Evolutionary conservation across 148 eudicot genomes (phyloP), one percentile per base, ranked within the genome.

Genomic region (Mesembryanthemum crystallinum): DNA sequence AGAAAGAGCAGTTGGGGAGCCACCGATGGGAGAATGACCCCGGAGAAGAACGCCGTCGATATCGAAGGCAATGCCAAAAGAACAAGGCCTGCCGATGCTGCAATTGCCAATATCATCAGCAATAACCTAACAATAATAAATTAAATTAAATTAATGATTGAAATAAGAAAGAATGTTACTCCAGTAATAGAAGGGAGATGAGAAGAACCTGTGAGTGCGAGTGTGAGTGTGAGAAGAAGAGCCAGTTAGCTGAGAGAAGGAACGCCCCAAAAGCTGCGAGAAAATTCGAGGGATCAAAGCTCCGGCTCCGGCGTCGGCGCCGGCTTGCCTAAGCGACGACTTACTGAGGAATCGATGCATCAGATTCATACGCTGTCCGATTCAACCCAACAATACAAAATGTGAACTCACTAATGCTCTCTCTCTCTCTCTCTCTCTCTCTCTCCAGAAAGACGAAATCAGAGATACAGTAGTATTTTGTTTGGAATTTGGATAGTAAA

Each of bases 41-140:
- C 91, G 91, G 12, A 90, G 82, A 69, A 90, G 85, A 35, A 88
- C 94, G 13, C 94, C 94, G 67, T 90, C 91, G 10, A 90, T 88
- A 37, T 90, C 94, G 55, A 90, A 86, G 5, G 94, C 94, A 43
- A 90, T 83, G n/a, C 94, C 94, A 76, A 86, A 90, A 8, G 77
- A 60, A n/a, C n/a, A n/a, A 80, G 81, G 67, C 78, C 88, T 83
- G 77, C 24, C n/a, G n/a, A n/a, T n/a, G n/a, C n/a, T n/a, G n/a
- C n/a, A n/a, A n/a, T n/a, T n/a, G n/a, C n/a, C n/a, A n/a, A n/a
- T n/a, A n/a, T n/a, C n/a, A n/a, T n/a, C n/a, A n/a, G n/a, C n/a
- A n/a, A n/a, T n/a, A n/a, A n/a, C n/a, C n/a, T n/a, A n/a, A n/a
- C n/a, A n/a, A n/a, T n/a, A n/a, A n/a, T n/a, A n/a, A n/a, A n/a